Conservation (phyloP, 2,329 filamentous ascomycete species). For the Apiospora aurea region DNA sequence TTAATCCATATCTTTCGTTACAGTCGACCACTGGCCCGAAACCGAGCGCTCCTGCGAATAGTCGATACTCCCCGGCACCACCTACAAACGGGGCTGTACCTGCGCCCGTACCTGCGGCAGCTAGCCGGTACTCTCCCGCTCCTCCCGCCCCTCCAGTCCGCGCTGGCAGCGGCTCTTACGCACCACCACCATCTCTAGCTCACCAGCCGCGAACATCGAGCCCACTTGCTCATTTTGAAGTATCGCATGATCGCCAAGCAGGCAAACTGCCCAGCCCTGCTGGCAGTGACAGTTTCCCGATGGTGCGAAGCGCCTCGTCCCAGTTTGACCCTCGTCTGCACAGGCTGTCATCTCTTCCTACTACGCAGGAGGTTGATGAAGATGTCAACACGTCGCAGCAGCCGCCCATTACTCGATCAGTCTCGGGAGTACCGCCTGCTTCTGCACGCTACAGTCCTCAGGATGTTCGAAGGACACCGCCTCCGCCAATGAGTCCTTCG, state of each 20-base stretch:
- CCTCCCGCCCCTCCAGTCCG: constrained; percentile 55
- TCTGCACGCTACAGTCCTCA: constrained; percentile 47
- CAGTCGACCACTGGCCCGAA: constrained; percentile 46
- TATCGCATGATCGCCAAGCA: constrained; percentile 50
- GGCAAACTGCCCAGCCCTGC: constrained; percentile 38
- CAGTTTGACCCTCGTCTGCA: constrained; percentile 61
- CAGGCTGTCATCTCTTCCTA: constrained; percentile 64
- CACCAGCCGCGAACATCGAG: constrained; percentile 72
- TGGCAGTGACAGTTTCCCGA: constrained; percentile 49
- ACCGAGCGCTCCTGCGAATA: constrained; percentile 41
- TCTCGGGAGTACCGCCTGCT: constrained; percentile 24
- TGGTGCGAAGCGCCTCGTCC: constrained; percentile 60
- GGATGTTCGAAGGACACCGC: constrained; percentile 55
- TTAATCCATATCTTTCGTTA: constrained; percentile 61
- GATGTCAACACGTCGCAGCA: constrained; percentile 50
- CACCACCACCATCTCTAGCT: constrained; percentile 56
- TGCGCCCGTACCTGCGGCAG: constrained; percentile 44
- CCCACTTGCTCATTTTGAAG: constrained; percentile 69
- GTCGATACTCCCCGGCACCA: constrained; percentile 69
- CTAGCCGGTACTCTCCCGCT: constrained; percentile 63
- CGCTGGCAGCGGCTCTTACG: constrained; percentile 49
- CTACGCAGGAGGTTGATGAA: constrained; percentile 69
- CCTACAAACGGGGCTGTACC: constrained; percentile 47
- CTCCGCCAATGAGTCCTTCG: constrained; percentile 49
- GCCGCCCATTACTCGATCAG: constrained; percentile 34